Evolutionary conservation across 2,329 filamentous ascomycete species (phyloP).

Genomic region (Fusarium lateritium): DNA sequence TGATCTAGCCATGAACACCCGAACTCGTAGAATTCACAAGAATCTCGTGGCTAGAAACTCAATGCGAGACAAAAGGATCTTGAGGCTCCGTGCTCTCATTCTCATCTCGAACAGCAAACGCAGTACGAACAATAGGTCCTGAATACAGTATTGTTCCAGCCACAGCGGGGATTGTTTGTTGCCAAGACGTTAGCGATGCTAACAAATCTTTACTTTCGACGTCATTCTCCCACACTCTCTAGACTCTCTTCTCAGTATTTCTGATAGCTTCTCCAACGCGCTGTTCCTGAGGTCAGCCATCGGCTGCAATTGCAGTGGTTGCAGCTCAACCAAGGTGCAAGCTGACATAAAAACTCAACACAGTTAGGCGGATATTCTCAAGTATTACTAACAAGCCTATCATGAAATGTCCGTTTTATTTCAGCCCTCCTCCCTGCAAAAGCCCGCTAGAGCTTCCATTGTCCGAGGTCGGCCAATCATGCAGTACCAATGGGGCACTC

Average conservation of each 20-base stretch:
- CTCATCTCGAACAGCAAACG: neutral
- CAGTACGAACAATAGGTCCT: neutral
- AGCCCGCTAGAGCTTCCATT: conserved; percentile 29
- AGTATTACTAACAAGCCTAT: neutral
- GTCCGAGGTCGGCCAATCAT: conserved; percentile 46
- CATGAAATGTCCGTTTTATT: conserved; percentile 31
- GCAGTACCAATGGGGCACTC: conserved; percentile 23
- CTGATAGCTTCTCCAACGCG: neutral
- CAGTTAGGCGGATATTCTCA: neutral
- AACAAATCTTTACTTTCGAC: conserved; percentile 18
- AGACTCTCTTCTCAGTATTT: neutral
- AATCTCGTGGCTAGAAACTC: neutral
- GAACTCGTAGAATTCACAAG: neutral
- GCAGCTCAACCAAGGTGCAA: neutral
- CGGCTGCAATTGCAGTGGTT: neutral
- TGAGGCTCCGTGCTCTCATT: neutral
- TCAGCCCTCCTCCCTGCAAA: conserved; percentile 2
- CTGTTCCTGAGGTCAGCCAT: neutral
- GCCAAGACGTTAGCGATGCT: conserved; percentile 11
- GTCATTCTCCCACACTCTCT: conserved; percentile 14
- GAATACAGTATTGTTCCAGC: conserved; percentile 20
- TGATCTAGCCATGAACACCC: neutral
- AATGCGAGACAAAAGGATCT: neutral
- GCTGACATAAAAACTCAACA: neutral
- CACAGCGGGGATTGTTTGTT: conserved; percentile 13